A percentile compares a stretch with the other conserved stretches of the same genome.
phyloP scores from a whole-genome alignment of 2,329 filamentous ascomycete species.

The Epicoccum nigrum region DNA sequence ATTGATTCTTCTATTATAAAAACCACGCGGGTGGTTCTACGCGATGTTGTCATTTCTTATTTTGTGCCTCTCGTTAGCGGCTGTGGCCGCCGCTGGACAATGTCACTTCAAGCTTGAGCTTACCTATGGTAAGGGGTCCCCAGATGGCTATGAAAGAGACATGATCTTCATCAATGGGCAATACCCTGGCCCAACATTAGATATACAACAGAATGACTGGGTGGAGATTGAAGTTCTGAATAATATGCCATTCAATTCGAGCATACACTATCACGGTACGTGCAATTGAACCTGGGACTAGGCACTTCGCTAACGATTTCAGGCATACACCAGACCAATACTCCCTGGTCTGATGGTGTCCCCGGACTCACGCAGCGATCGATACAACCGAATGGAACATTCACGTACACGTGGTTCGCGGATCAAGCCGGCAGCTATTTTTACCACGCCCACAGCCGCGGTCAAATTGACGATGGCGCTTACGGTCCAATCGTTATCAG shows the following conservation, averaged over 20 bases:
- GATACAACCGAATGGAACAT: constrained; percentile 57
- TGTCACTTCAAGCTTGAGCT: constrained; percentile 28
- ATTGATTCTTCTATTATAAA: neutral
- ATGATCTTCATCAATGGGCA: constrained; percentile 37
- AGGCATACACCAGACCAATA: constrained; percentile 58
- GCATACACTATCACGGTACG: constrained; percentile 58
- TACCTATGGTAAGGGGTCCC: constrained; percentile 28
- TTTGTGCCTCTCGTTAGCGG: constrained; percentile 16
- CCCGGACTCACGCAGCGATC: constrained; percentile 62
- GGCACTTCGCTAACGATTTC: neutral
- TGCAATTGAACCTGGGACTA: neutral
- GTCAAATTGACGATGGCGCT: constrained; percentile 66
- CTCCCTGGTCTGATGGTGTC: constrained; percentile 66
- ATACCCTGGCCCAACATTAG: constrained; percentile 33
- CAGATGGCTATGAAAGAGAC: constrained; percentile 33
- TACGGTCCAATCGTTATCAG: constrained; percentile 63
- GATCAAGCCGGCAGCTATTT: constrained; percentile 64
- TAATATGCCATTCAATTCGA: constrained; percentile 55
- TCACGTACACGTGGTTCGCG: constrained; percentile 62
- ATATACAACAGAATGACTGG: constrained; percentile 30
- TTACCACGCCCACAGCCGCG: constrained; percentile 64
- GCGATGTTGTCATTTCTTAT: constrained; percentile 21
- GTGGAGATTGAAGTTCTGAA: constrained; percentile 52
- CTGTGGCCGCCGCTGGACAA: constrained; percentile 14
- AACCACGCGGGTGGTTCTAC: neutral